Base-by-base conservation (phyloP, 768 basidiomycete genomes). In the Kwoniella mangroviensis region DNA sequence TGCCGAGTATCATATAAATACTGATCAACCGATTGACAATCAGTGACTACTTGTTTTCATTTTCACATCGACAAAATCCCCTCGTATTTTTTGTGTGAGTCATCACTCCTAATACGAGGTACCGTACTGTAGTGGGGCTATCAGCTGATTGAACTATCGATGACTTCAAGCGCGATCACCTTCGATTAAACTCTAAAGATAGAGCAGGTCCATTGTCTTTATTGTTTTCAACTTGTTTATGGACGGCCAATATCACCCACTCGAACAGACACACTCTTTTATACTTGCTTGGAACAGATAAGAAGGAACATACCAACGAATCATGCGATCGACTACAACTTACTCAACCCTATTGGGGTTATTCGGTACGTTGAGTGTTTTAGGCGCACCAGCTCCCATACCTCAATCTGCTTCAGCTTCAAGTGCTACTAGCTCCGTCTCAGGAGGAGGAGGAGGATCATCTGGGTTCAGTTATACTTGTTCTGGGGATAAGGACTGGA, bases 401-500 rank as follows among this genome's bases (percentile, higher is more conserved):
- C 19, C 67, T 42, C n/a, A 15, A 41, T 22, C 60, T 41, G 34
- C 67, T 11, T 10, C n/a, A 6, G 11, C 60, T 34, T 49, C 61
- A 19, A 11, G 58, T 5, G 11, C 52, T 34, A 40, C 61, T n/a
- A 11, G 58, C 21, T 41, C 15, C 21, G 67, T 52, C 17, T n/a
- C n/a, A n/a, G 15, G 49, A 15, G 56, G 56, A 28, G 22, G 24
- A 2, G 34, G 24, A 0, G 24, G n/a, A 22, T 17, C n/a, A 17
- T 24, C 56, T 13, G 56, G 24, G 26, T 57, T 57, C 56, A 43
- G 28, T 51, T 68, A 68, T 21, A 68, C 60, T 19, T 68, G 67
- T 43, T 34, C 61, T 52, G 19, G 52, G 4, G 61, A 63, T 17
- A 54, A 26, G 13, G 24, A 26, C 4, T 68, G 34, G 19, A 45